Conservation (phyloP, 106 monocot genomes). For the Phalaenopsis aphrodite region DNA sequence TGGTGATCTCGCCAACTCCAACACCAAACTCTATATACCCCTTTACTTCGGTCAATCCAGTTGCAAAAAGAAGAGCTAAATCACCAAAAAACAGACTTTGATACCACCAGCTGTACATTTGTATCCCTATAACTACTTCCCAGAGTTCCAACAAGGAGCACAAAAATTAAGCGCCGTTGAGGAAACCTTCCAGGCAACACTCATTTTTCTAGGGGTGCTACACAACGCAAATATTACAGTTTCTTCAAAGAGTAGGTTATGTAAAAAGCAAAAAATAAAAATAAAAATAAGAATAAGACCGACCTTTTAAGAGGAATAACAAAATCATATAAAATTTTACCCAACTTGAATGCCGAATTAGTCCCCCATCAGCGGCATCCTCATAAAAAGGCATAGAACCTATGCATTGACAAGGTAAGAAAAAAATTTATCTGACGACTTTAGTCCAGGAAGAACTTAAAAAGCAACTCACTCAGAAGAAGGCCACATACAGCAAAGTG, state of each 20-base stretch:
- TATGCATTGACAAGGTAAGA: background rate
- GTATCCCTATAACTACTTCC: background rate
- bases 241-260: background rate
- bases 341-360: background rate
- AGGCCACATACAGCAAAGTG: conserved; percentile 9
- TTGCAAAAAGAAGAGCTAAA: background rate
- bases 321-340: background rate
- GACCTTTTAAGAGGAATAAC: background rate
- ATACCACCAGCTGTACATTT: background rate
- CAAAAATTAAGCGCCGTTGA: conserved; percentile 8
- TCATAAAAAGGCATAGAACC: background rate
- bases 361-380: background rate
- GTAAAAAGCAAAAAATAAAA: background rate
- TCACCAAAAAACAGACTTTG: background rate
- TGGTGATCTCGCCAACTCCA: background rate
- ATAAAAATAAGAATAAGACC: background rate
- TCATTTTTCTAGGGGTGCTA: background rate
- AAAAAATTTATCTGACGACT: background rate
- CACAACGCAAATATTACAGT: background rate
- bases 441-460: background rate
- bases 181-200: background rate
- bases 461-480: conserved; percentile 18
- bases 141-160: conserved; percentile 9
- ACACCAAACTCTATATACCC: background rate
- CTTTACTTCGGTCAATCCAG: background rate